Percentiles rank a stretch among this genome's conserved stretches.
Evolutionary conservation across 495 filamentous ascomycete genomes (phyloP).

Genomic region (Penicillium tannophilum): DNA sequence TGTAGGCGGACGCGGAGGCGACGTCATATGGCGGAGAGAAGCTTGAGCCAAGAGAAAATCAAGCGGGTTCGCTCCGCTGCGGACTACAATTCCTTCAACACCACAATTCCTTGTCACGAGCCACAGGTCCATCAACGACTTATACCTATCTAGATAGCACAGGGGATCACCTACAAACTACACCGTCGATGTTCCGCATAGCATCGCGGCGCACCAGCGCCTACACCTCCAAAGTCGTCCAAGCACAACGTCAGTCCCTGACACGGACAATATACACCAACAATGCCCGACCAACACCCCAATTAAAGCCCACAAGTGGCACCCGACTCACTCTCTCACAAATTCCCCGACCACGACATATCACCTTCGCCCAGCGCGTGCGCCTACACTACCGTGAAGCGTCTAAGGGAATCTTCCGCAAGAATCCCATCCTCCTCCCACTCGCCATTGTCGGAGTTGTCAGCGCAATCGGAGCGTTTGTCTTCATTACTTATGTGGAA

Average conservation of each 20-base stretch:
- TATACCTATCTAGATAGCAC: neutral
- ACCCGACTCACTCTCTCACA: conserved; percentile 11
- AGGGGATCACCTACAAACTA: neutral
- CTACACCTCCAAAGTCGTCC: conserved; percentile 19
- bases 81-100: neutral
- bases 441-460: conserved; percentile 53
- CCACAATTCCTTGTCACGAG: neutral
- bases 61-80: conserved; percentile 12
- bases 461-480: conserved; percentile 36
- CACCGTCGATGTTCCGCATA: conserved; percentile 37
- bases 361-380: conserved; percentile 31
- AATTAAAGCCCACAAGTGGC: conserved; percentile 13
- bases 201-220: conserved; percentile 38
- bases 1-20: conserved; percentile 10
- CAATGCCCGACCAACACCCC: conserved; percentile 21
- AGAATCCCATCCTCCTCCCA: conserved; percentile 47
- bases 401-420: conserved; percentile 49
- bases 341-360: conserved; percentile 21
- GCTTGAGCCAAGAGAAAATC: conserved; percentile 33
- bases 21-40: conserved; percentile 37
- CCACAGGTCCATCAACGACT: neutral
- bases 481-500: conserved; percentile 62
- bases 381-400: conserved; percentile 40
- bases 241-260: conserved; percentile 21
- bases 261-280: conserved; percentile 30